Evolutionary conservation across 805 yeast genomes (phyloP).

Genomic region (Saccharomycopsis capsularis): DNA sequence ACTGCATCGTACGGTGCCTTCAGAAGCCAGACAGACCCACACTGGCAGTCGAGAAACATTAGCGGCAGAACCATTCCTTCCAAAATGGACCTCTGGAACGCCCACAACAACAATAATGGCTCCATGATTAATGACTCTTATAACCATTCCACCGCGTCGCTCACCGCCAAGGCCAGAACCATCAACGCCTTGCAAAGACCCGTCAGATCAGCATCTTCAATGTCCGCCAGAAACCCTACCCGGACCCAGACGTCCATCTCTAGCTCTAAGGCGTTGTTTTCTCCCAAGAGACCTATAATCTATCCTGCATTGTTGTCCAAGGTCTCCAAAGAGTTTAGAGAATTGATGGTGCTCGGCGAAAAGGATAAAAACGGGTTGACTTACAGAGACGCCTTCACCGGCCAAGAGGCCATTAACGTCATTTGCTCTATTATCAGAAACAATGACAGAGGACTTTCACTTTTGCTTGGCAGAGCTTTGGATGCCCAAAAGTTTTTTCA

Average conservation of each 20-base stretch:
- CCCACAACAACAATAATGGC: not conserved
- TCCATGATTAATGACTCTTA: not conserved
- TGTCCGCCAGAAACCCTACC: constrained; percentile 1
- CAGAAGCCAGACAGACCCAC: not conserved
- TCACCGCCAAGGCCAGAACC: constrained; percentile 2
- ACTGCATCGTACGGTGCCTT: not conserved
- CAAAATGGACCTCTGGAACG: constrained; percentile 2
- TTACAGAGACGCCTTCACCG: constrained; percentile 89
- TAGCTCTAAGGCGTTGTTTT: constrained; percentile 1
- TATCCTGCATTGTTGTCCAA: constrained; percentile 86
- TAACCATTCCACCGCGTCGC: not conserved
- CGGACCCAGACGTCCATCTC: constrained; percentile 11
- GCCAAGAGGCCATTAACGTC: constrained; percentile 89
- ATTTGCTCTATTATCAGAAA: constrained; percentile 81
- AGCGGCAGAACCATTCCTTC: not conserved
- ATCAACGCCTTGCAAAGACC: constrained; percentile 4
- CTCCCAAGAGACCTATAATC: constrained; percentile 30
- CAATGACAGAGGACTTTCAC: constrained; percentile 83
- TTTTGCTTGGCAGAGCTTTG: constrained; percentile 80
- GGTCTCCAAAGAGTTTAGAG: constrained; percentile 75
- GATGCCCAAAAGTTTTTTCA: constrained; percentile 94
- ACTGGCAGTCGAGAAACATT: not conserved
- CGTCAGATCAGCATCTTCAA: constrained; percentile 8
- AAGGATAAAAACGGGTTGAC: constrained; percentile 86
- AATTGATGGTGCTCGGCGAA: constrained; percentile 61